These are phyloP conservation scores for Anisodus tanguticus DNA, from an alignment of 257 asterid genomes.

Conservation along the genomic window DNA sequence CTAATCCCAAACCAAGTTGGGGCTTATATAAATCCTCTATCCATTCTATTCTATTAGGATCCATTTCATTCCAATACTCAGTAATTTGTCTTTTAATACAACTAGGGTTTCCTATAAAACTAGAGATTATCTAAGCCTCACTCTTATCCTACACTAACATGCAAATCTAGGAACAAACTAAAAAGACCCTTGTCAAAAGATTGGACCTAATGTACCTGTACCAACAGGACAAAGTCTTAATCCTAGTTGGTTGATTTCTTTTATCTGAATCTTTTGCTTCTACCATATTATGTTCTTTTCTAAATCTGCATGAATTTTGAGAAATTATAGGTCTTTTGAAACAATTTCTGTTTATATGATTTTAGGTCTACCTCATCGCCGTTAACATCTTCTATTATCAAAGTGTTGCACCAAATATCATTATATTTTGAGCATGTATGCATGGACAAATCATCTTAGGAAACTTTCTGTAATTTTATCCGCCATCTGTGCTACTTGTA, in stretches of 20 bases:
- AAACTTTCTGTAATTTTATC: background rate
- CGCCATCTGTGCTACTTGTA: background rate
- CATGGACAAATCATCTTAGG: constrained; percentile 11
- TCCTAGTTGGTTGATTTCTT: background rate
- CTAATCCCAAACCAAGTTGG: background rate
- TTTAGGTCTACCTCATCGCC: background rate
- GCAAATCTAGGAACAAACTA: background rate
- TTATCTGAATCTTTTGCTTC: background rate
- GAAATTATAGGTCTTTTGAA: background rate
- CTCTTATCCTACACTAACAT: background rate
- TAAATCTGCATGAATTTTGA: background rate
- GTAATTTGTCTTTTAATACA: background rate
- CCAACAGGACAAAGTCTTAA: background rate
- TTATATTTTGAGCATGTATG: background rate
- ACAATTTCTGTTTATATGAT: background rate
- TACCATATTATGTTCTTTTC: background rate
- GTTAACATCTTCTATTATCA: background rate
- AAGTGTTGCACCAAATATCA: background rate
- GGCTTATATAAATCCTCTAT: background rate
- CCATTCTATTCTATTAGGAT: too few species aligned
- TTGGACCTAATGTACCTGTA: background rate
- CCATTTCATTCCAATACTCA: background rate
- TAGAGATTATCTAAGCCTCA: background rate
- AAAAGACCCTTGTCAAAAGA: background rate
- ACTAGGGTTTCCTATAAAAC: background rate